Percentiles rank a stretch among this genome's conserved stretches.
phyloP scores from a whole-genome alignment of 1,284 basidiomycete species.

The Rhodotorula sp. region DNA sequence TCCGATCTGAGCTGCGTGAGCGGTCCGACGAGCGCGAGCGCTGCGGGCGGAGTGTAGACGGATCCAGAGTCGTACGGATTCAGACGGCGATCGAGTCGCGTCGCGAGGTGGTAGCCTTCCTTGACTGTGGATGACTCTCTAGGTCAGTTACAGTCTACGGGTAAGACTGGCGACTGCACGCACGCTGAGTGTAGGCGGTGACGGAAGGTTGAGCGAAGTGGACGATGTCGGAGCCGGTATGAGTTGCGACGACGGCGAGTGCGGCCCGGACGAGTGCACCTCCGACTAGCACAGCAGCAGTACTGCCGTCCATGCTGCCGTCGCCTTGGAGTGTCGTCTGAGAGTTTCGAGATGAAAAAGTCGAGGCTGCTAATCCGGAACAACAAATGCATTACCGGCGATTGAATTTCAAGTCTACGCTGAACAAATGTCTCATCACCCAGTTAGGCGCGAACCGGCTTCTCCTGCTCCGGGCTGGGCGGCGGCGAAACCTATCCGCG shows the following conservation, averaged over 20 bases:
- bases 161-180: background rate
- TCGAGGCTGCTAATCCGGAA: no score
- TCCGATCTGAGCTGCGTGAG: constrained; percentile 20
- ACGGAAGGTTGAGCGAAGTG: background rate
- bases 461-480: no score
- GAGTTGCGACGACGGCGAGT: background rate
- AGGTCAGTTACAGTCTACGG: background rate
- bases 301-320: background rate
- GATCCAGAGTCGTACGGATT: constrained; percentile 82
- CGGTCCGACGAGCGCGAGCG: constrained; percentile 16
- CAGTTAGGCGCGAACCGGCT: no score
- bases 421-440: no score
- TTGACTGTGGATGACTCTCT: constrained; percentile 60
- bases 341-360: background rate
- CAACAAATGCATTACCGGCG: no score
- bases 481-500: no score
- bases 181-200: background rate
- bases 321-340: background rate
- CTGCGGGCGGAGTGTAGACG: constrained; percentile 68
- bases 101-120: constrained; percentile 77
- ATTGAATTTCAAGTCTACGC: no score
- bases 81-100: constrained; percentile 56
- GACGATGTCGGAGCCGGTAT: background rate
- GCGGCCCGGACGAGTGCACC: background rate
- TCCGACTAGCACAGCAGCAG: background rate